These are phyloP conservation scores for Taxillus chinensis DNA, from an alignment of 164 flowering plant genomes.

Conservation along the genomic window DNA sequence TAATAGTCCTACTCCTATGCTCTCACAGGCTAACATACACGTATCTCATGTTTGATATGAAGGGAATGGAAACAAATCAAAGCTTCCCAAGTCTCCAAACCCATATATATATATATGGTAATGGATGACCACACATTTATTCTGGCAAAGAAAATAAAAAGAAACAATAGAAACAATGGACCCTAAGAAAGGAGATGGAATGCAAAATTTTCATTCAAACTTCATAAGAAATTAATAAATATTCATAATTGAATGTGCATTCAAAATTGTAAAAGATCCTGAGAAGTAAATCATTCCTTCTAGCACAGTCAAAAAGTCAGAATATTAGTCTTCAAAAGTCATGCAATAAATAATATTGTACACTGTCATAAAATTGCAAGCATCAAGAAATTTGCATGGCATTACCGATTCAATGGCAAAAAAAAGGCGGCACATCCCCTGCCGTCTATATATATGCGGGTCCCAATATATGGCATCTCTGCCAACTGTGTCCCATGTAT, in stretches of 20 bases:
- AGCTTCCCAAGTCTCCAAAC: too few relatives aligned
- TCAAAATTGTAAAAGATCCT: neutral
- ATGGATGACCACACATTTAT: too few relatives aligned
- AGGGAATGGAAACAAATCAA: too few relatives aligned
- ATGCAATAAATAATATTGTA: too few relatives aligned
- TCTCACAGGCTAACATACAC: too few relatives aligned
- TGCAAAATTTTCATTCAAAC: neutral
- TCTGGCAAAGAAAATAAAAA: too few relatives aligned
- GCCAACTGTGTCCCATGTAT: conserved; percentile 84
- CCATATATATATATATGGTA: too few relatives aligned
- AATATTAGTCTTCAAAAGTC: neutral
- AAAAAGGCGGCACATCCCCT: conserved; percentile 96
- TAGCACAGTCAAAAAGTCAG: neutral
- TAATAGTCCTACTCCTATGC: too few relatives aligned
- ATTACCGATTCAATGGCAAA: conserved; percentile 67
- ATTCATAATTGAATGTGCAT: neutral
- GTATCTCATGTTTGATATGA: too few relatives aligned
- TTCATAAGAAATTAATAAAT: neutral
- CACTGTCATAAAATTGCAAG: too few relatives aligned
- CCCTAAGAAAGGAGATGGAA: neutral
- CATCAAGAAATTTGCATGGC: too few relatives aligned
- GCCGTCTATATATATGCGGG: conserved; percentile 88
- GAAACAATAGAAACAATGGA: too few relatives aligned
- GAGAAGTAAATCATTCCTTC: neutral
- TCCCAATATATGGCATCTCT: conserved; percentile 98